Percentiles rank a stretch among this genome's conserved stretches.
Evolutionary conservation across 139 green algal genomes (phyloP).

Genomic region (Coccomyxa sp.): DNA sequence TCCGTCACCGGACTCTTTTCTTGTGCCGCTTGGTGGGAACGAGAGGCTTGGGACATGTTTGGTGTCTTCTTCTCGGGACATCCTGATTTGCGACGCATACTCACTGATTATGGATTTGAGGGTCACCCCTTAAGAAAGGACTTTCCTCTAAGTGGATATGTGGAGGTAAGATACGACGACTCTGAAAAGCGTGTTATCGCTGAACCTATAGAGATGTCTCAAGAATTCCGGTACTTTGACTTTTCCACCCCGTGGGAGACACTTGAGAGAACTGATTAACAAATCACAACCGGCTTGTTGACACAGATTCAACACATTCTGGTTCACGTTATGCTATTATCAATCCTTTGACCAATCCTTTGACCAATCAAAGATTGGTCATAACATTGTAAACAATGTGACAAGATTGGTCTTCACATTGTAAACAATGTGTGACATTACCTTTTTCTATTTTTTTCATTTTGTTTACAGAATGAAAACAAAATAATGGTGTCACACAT

Average conservation of each 20-base stretch:
- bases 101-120: conserved; percentile 90
- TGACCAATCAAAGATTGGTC: too few relatives aligned
- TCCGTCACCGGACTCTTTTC: conserved; percentile 38
- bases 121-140: conserved; percentile 87
- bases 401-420: too few relatives aligned
- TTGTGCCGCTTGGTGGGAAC: conserved; percentile 55
- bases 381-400: too few relatives aligned
- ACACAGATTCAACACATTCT: too few relatives aligned
- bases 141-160: conserved; percentile 83
- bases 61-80: conserved; percentile 83
- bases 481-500: too few relatives aligned
- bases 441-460: conserved; percentile 10
- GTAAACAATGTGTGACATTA: too few relatives aligned
- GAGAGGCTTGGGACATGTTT: conserved; percentile 91
- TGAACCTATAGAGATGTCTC: conserved; percentile 51
- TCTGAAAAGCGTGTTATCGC: conserved; percentile 55
- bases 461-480: too few relatives aligned
- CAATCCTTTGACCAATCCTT: too few relatives aligned
- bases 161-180: conserved; percentile 66
- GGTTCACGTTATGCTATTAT: too few relatives aligned
- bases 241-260: conserved; percentile 76
- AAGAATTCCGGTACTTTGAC: conserved; percentile 77
- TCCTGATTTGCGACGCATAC: conserved; percentile 82
- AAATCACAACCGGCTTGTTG: neutral
- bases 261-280: conserved; percentile 25